Evolutionary conservation across 2,329 filamentous ascomycete genomes (phyloP).

Genomic region (Chaetomium sp.): DNA sequence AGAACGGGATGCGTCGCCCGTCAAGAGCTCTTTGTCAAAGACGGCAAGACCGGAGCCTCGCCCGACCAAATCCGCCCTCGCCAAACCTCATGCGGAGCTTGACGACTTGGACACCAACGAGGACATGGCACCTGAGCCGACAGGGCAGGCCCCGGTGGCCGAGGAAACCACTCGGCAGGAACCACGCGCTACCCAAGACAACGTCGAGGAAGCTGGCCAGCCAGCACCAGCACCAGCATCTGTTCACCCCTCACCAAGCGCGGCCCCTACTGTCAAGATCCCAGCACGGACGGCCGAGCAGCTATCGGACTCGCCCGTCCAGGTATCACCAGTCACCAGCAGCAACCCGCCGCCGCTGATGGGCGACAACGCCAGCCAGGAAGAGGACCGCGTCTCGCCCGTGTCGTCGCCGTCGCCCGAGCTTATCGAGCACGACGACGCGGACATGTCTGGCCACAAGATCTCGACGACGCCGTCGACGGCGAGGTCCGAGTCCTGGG

Average conservation of each 20-base stretch:
- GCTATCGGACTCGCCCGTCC: slow-evolving; percentile 68
- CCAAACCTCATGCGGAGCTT: slow-evolving; percentile 65
- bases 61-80: slow-evolving; percentile 59
- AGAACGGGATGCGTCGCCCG: slow-evolving; percentile 46
- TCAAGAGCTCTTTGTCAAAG: slow-evolving; percentile 48
- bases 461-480: slow-evolving; percentile 58
- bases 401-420: slow-evolving; percentile 67
- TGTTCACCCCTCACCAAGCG: slow-evolving; percentile 39
- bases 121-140: slow-evolving; percentile 37
- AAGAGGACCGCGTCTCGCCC: slow-evolving; percentile 61
- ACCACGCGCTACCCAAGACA: slow-evolving; percentile 40
- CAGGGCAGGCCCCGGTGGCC: slow-evolving; percentile 35
- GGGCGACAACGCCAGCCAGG: slow-evolving; percentile 71
- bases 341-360: slow-evolving; percentile 67
- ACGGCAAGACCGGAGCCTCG: slow-evolving; percentile 50
- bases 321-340: slow-evolving; percentile 59
- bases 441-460: slow-evolving; percentile 45
- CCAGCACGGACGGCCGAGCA: slow-evolving; percentile 45
- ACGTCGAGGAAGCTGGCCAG: slow-evolving; percentile 45
- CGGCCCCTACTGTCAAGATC: slow-evolving; percentile 33
- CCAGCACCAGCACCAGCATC: slow-evolving; percentile 38
- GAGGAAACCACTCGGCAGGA: slow-evolving; percentile 37
- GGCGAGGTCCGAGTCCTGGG: slow-evolving; percentile 69
- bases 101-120: slow-evolving; percentile 70
- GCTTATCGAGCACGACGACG: slow-evolving; percentile 53